phyloP scores from a whole-genome alignment of 2,329 filamentous ascomycete species.

The Ascochyta lentis region DNA sequence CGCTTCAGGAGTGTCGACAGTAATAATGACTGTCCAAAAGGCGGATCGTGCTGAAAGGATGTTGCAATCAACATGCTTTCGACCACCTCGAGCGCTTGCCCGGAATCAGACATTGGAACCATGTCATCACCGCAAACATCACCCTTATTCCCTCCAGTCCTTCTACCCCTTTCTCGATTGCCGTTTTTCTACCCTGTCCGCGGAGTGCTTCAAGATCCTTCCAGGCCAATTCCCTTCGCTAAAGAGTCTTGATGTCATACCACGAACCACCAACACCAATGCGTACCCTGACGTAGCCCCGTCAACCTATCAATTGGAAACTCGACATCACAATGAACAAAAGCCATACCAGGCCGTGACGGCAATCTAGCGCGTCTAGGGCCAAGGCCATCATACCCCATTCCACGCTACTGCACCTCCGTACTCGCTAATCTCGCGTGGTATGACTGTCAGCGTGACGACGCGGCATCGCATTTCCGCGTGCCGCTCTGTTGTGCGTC shows the following conservation, averaged over 20 bases:
- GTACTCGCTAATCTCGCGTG: slow-evolving; percentile 6
- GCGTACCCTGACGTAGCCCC: neutral
- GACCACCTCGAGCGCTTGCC: too few species aligned
- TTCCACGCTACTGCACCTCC: neutral
- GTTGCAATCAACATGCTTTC: too few species aligned
- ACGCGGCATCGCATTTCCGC: neutral
- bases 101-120: too few species aligned
- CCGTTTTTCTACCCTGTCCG: neutral
- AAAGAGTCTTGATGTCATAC: slow-evolving; percentile 15
- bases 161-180: too few species aligned
- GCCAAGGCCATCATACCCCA: neutral
- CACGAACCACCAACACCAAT: neutral
- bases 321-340: neutral
- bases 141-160: too few species aligned
- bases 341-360: neutral
- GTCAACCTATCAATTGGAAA: neutral
- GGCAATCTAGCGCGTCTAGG: neutral
- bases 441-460: neutral
- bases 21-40: too few species aligned
- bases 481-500: neutral
- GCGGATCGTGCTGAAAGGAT: too few species aligned
- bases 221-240: neutral
- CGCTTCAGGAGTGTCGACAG: too few species aligned
- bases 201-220: neutral
- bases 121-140: too few species aligned